Evolutionary conservation across 257 asterid species (phyloP).

Genomic region (Nicotiana tomentosiformis): DNA sequence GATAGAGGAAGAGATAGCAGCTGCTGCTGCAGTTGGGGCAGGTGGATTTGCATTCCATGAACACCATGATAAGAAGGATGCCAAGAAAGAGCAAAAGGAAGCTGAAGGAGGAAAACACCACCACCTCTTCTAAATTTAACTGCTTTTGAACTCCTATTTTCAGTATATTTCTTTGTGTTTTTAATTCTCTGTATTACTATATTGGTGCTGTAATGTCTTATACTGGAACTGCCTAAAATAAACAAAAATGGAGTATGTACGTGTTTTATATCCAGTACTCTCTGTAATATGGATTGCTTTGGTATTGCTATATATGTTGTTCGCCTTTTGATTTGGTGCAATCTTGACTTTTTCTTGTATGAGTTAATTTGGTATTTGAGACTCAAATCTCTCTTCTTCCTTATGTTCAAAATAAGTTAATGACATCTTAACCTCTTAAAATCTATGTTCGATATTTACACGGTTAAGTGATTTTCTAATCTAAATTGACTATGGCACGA

Average conservation of each 20-base stretch:
- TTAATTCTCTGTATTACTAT: too few species aligned
- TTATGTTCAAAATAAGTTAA: neutral
- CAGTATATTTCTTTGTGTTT: too few species aligned
- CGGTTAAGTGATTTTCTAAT: neutral
- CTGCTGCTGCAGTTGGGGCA: slow-evolving; percentile 41
- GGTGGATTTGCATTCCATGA: slow-evolving; percentile 73
- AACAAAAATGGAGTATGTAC: neutral
- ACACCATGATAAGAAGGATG: slow-evolving; percentile 63
- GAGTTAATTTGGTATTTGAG: neutral
- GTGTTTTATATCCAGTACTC: neutral
- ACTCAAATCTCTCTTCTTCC: neutral
- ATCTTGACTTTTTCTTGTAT: neutral
- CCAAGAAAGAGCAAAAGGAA: slow-evolving; percentile 39
- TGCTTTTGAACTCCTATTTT: too few species aligned
- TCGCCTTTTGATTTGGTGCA: neutral
- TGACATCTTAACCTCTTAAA: neutral
- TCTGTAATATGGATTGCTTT: neutral
- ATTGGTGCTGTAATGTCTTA: too few species aligned
- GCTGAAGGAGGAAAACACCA: slow-evolving; percentile 49
- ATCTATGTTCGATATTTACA: neutral
- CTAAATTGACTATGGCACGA: neutral
- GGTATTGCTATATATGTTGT: neutral
- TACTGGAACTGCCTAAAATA: neutral
- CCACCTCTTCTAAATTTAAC: slow-evolving; percentile 35
- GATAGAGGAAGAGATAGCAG: slow-evolving; percentile 57